Evolutionary conservation across 139 green algal genomes (phyloP).

Genomic region (Micractinium sp.): DNA sequence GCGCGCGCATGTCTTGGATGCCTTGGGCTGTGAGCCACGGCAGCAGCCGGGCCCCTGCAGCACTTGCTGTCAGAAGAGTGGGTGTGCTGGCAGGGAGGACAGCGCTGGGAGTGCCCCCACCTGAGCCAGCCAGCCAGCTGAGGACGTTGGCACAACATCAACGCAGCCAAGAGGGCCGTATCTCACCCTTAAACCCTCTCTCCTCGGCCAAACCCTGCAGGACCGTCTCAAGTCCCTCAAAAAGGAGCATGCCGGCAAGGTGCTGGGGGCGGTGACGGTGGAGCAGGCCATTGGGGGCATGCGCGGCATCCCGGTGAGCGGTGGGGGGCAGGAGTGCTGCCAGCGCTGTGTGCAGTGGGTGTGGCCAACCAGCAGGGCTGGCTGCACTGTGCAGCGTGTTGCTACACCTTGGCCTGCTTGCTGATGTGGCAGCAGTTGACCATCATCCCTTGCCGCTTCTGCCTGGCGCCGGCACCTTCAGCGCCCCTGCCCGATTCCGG

Average conservation of each 20-base stretch:
- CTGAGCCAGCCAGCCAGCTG: no score
- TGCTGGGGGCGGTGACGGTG: slow-evolving; percentile 89
- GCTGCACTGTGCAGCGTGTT: not conserved
- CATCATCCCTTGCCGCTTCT: no score
- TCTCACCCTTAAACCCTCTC: not conserved
- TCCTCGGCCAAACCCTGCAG: slow-evolving; percentile 52
- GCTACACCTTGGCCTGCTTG: not conserved
- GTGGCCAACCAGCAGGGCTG: not conserved
- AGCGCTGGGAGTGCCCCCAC: no score
- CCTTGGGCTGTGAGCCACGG: not conserved
- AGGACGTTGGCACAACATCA: not conserved
- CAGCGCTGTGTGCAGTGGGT: not conserved
- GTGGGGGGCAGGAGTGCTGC: no score
- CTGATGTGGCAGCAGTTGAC: no score
- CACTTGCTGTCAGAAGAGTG: not conserved
- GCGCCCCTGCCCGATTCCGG: no score
- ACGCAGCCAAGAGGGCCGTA: no score
- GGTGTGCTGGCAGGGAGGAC: no score
- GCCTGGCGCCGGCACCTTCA: no score
- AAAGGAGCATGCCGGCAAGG: slow-evolving; percentile 73
- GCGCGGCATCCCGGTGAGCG: slow-evolving; percentile 86
- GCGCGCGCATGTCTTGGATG: no score
- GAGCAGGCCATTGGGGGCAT: slow-evolving; percentile 95
- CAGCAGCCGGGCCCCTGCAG: not conserved
- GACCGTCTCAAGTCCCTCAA: slow-evolving; percentile 90